Evolutionary conservation across 345 rosid genomes (phyloP), one percentile per base, ranked within the genome.

Genomic region (Populus ilicifolia): DNA sequence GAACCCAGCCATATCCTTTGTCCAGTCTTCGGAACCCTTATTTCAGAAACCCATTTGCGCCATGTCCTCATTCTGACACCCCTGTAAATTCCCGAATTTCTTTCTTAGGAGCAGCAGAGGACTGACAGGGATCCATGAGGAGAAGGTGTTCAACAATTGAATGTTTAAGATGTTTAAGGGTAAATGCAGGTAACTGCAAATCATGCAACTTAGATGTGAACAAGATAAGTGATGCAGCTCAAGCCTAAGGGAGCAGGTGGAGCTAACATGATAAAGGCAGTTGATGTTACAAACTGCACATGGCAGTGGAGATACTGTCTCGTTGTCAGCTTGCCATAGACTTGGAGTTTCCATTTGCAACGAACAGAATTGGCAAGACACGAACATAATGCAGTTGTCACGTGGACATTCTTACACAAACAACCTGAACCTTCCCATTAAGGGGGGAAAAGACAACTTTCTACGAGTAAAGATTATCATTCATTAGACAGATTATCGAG

Each of bases 1-100:
- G 88, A 84, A 21, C 88, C 90, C 74, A 88, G 83, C 90, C 89
- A 88, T 70, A 88, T 82, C 44, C 87, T 75, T 33, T 33, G 72
- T 74, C 86, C 86, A 35, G 78, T 76, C 79, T 67, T 86, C 73
- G 89, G 87, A 80, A 86, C 81, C 70, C 87, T 82, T 68, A 86
- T 82, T 78, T 84, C 87, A 73, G 85, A 80, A 73, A 84, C 89
- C 87, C 87, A 86, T 36, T 86, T 86, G 2, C 87, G 85, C 85
- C 85, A 80, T 1, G 89, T 63, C 81, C 70, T 64, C 77, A 25
- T 74, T 7, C 77, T 48, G 16, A 86, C 87, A 80, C 89, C 87
- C 77, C 50, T 86, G 33, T 75, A 86, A 75, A 73, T 75, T 80
- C 82, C 78, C 20, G 76, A 50, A 48, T 65, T 80, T 62, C 33